Percentiles rank a stretch among this genome's conserved stretches.
phyloP scores from a whole-genome alignment of 768 basidiomycete species.

The Ramaria rubella region DNA sequence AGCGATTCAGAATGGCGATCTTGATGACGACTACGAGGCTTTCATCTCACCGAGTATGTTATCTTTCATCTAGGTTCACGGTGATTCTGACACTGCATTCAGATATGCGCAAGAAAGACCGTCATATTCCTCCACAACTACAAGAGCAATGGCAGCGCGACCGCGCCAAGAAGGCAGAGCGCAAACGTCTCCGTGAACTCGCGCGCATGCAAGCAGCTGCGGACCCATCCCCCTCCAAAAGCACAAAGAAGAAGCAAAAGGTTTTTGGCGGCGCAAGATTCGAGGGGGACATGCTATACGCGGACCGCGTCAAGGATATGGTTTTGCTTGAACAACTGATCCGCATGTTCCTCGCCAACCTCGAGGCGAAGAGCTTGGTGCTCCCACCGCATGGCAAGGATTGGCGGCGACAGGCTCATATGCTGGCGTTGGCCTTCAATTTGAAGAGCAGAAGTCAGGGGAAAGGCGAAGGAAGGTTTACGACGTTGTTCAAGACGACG shows the following conservation, averaged over 20 bases:
- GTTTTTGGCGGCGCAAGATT: conserved; percentile 24
- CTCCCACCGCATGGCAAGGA: conserved; percentile 76
- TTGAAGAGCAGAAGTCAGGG: conserved; percentile 77
- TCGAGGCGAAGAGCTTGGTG: conserved; percentile 46
- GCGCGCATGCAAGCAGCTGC: conserved; percentile 50
- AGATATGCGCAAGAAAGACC: conserved; percentile 43
- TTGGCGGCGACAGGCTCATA: conserved; percentile 67
- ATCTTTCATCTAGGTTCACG: background rate
- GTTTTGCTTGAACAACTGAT: conserved; percentile 66
- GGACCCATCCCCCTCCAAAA: conserved; percentile 57
- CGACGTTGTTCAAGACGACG: conserved; percentile 65
- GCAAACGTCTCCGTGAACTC: conserved; percentile 55
- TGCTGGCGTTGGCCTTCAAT: conserved; percentile 71
- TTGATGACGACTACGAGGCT: conserved; percentile 24
- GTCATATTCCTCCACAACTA: conserved; percentile 50
- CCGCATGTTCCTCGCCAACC: conserved; percentile 55
- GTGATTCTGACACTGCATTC: conserved; percentile 16
- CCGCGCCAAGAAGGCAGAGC: conserved; percentile 73
- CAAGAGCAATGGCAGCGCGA: conserved; percentile 73
- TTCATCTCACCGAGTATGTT: conserved; percentile 40
- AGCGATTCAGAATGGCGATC: conserved; percentile 37
- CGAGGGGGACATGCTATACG: conserved; percentile 41
- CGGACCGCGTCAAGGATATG: conserved; percentile 55
- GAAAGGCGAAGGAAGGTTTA: conserved; percentile 61
- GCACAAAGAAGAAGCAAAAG: conserved; percentile 63